Base-by-base conservation (phyloP, 306 rosid genomes). In the Vachellia collinsii region DNA sequence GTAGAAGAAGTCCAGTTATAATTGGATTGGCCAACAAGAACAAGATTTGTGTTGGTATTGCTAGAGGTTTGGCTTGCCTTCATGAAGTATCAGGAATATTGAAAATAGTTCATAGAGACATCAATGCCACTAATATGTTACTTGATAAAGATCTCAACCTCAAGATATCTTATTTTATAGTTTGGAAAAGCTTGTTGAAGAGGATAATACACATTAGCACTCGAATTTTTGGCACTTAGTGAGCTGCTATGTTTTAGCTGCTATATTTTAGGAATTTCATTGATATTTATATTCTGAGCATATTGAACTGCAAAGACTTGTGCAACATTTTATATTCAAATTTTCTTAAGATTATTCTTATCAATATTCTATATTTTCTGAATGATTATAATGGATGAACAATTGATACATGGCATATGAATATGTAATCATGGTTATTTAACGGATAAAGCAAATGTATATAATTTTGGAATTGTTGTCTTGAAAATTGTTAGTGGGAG, bases 381-480 rank as follows among this genome's bases (percentile, higher is more conserved):
- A 47, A 0, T 47, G 19, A 47, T 12, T 47, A 12, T 47, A 47
- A 47, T 47, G 53, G 14, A 47, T 47, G 19, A 12, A 76, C 78
- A 85, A 88, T 51, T 88, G 89, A 42, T 87, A 92, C 36, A 84
- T 88, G 87, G 91, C n/a, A n/a, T n/a, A n/a, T 2, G 90, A 88
- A 39, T 92, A 89, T 65, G 89, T 92, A 1, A 82, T 89, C 83
- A 88, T 8, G 95, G 95, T 72, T 87, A 91, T 81, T 75, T 92
- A 41, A 92, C 94, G 0, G 87, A 92, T 22, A 93, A 93, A 82
- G 94, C 94, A 62, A 94, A 93, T 82, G 92, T 91, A 3, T 91
- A 91, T 53, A 93, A 97, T 70, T 91, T 87, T 38, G 97, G 97
- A 36, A 72, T 93, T 34, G 88, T 91, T 11, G 81, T 75, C 3